Evolutionary conservation across 2,329 filamentous ascomycete genomes (phyloP).

Genomic region (Ciborinia camelliae): DNA sequence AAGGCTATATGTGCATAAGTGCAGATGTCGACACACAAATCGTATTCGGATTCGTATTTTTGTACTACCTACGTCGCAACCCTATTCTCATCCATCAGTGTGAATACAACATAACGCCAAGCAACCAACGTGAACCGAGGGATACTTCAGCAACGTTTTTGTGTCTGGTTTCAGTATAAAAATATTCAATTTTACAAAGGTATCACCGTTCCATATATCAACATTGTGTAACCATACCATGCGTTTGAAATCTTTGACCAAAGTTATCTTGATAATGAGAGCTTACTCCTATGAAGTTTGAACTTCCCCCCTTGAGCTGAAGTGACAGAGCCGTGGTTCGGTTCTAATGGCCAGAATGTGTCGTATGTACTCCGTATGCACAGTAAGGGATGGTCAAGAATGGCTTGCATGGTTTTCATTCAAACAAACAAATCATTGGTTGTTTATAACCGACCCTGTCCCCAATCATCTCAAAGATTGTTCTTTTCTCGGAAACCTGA

Average conservation of each 20-base stretch:
- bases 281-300: neutral
- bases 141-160: neutral
- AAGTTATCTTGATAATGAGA: neutral
- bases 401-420: neutral
- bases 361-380: neutral
- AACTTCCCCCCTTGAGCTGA: neutral
- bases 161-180: slow-evolving; percentile 1
- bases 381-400: neutral
- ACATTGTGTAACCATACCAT: neutral
- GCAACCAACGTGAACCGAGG: no score
- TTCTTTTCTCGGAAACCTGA: neutral
- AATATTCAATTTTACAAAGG: neutral
- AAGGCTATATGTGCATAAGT: slow-evolving; percentile 3
- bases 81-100: neutral
- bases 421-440: neutral
- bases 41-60: slow-evolving; percentile 1
- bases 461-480: neutral
- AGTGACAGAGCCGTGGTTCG: neutral
- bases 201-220: neutral
- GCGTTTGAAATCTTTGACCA: neutral
- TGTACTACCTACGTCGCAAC: neutral
- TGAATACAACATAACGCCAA: neutral
- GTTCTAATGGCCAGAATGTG: neutral
- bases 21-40: neutral
- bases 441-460: slow-evolving; percentile 2